A percentile compares a stretch with the other conserved stretches of the same genome.
Conservation (phyloP, 176 grass and related monocot species). For the Phoenix roebelenii region DNA sequence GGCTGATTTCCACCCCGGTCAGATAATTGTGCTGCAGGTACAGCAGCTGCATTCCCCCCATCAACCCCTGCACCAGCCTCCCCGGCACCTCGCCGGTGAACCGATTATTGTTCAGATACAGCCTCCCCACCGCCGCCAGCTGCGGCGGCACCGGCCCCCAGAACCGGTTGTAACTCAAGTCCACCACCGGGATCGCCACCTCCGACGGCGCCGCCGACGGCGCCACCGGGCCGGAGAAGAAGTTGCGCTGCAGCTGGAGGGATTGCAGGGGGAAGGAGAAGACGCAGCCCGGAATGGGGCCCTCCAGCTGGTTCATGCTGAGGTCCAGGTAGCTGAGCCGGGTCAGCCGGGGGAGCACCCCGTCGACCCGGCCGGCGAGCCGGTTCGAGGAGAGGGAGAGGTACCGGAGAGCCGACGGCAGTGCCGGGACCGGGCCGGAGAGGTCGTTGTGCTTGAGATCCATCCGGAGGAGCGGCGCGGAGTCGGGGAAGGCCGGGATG, state of each 20-base stretch:
- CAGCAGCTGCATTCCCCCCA: slow-evolving; percentile 63
- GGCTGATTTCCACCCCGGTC: slow-evolving; percentile 73
- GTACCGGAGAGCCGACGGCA: slow-evolving; percentile 54
- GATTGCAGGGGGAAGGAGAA: slow-evolving; percentile 56
- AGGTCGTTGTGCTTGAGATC: slow-evolving; percentile 77
- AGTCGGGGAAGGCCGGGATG: slow-evolving; percentile 49
- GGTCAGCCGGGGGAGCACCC: slow-evolving; percentile 33
- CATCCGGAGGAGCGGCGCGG: slow-evolving; percentile 56
- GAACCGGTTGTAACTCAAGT: slow-evolving; percentile 80
- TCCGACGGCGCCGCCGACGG: slow-evolving; percentile 35
- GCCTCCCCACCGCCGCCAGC: slow-evolving; percentile 55
- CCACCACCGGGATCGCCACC: slow-evolving; percentile 64
- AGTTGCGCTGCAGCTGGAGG: slow-evolving; percentile 90
- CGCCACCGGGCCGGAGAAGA: slow-evolving; percentile 47
- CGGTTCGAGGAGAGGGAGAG: slow-evolving; percentile 60
- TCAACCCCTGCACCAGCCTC: slow-evolving; percentile 70
- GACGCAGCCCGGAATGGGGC: slow-evolving; percentile 51
- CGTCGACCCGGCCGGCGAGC: slow-evolving; percentile 42
- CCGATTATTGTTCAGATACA: slow-evolving; percentile 95
- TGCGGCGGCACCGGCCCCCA: slow-evolving; percentile 66
- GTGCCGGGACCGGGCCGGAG: slow-evolving; percentile 40
- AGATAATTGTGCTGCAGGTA: slow-evolving; percentile 99
- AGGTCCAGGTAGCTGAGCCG: slow-evolving; percentile 73
- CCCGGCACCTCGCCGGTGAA: slow-evolving; percentile 84
- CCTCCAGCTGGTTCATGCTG: slow-evolving; percentile 67